Evolutionary conservation across 805 yeast genomes (phyloP).

Genomic region (Komagataella phaffii): DNA sequence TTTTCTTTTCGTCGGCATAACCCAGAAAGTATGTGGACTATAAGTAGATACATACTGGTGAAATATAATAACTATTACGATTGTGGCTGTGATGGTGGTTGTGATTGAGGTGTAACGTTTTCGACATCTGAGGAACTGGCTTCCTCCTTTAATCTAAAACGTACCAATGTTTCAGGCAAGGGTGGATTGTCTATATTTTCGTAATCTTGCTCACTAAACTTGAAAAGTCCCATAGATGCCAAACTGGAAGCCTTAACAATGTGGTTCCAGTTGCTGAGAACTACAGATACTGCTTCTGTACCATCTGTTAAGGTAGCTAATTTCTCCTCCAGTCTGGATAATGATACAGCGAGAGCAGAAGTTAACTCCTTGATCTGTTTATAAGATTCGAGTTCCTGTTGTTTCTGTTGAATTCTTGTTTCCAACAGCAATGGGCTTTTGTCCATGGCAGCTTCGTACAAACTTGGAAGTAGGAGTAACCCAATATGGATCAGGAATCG

Average conservation of each 20-base stretch:
- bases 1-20: constrained; percentile 1
- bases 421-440: constrained; percentile 2
- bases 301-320: constrained; percentile 39
- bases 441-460: background rate
- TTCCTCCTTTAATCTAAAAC: constrained; percentile 38
- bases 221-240: constrained; percentile 39
- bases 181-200: constrained; percentile 26
- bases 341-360: constrained; percentile 26
- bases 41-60: background rate
- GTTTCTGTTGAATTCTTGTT: constrained; percentile 28
- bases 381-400: constrained; percentile 35
- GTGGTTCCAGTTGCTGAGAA: constrained; percentile 53
- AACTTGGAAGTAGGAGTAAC: background rate
- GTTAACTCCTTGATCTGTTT: constrained; percentile 35
- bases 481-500: no score
- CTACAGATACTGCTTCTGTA: constrained; percentile 42
- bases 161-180: constrained; percentile 52
- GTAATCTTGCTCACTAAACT: constrained; percentile 27
- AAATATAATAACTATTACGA: background rate
- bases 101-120: background rate
- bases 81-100: background rate
- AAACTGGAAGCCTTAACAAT: constrained; percentile 46
- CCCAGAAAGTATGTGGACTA: background rate
- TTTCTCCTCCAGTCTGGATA: constrained; percentile 34
- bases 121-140: constrained; percentile 4